Conservation (phyloP, 352 stramenopile species). For the Phytophthora rubi region DNA sequence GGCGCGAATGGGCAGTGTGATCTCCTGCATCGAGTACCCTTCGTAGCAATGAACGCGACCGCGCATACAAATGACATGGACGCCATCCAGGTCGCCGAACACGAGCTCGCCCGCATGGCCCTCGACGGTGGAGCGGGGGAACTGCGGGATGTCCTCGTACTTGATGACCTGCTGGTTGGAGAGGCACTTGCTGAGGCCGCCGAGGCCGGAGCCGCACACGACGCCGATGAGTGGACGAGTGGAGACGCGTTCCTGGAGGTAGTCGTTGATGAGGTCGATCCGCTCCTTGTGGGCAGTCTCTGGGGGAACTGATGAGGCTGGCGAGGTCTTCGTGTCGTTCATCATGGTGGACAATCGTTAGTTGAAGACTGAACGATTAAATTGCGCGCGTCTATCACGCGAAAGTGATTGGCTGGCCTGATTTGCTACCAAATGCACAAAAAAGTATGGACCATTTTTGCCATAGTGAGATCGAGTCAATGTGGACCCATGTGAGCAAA, state of each 20-base stretch:
- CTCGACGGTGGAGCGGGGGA: conserved; percentile 92
- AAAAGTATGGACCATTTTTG: background rate
- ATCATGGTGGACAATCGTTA: conserved; percentile 24
- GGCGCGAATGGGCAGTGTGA: conserved; percentile 94
- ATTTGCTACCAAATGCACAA: background rate
- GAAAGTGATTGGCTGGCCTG: background rate
- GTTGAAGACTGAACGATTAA: background rate
- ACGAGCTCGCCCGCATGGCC: conserved; percentile 95
- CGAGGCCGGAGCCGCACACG: conserved; percentile 95
- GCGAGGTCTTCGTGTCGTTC: conserved; percentile 33
- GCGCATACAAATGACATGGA: conserved; percentile 91
- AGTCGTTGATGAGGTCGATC: conserved; percentile 77
- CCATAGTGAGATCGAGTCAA: background rate
- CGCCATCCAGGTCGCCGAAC: conserved; percentile 84
- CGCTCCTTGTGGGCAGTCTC: conserved; percentile 50
- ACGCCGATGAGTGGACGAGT: conserved; percentile 72
- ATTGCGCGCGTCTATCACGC: conserved; percentile 2
- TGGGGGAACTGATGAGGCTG: background rate
- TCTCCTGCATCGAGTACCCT: conserved; percentile 91
- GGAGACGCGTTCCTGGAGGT: conserved; percentile 51
- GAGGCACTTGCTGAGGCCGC: conserved; percentile 91
- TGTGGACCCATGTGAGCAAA: no score
- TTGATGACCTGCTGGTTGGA: conserved; percentile 86
- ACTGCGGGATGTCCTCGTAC: conserved; percentile 93
- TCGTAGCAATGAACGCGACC: conserved; percentile 97